Evolutionary conservation across 2,329 filamentous ascomycete genomes (phyloP), one percentile per base, ranked within the genome.

Genomic region (Sclerotinia glacialis): DNA sequence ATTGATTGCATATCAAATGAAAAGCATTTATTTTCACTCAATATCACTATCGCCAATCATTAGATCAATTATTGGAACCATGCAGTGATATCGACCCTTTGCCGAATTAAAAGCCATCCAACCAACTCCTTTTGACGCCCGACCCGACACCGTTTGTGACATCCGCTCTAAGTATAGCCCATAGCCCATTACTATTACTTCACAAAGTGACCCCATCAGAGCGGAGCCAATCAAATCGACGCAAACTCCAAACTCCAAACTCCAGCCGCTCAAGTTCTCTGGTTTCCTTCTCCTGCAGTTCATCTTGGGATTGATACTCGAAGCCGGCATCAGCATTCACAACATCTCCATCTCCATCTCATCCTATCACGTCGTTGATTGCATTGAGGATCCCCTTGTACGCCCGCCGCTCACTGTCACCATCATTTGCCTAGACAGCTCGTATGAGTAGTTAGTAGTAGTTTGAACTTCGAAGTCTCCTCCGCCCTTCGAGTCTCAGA

Each of bases 131-230:
- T 55, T 66, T 66, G 49, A 62, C 64, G 64, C 64, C 64, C 60
- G 46, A 54, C 64, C 64, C 60, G 46, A 54, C 28, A 53, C 63
- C 55, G 50, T 72, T 65, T n/a, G 68, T 66, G 69, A 67, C 67
- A 67, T 66, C 60, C 56, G 62, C 53, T 68, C 72, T 73, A 73
- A 73, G 72, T 69, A 71, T 73, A 61, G 58, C 58, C 21, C 37
- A 60, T 37, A 73, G 69, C 68, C 68, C 58, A 66, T 68, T 34
- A 34, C 31, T 34, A 5, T 11, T 37, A 16, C 37, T 63, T 64
- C 65, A 63, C 68, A 50, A 68, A 34, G 44, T 21, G 59, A 44
- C 50, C 61, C 42, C 42, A 31, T 65, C 58, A 26, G 21, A 47
- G 37, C n/a, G 7, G 46, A 56, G 34, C 71, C 70, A 72, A 73